Base-by-base conservation (phyloP, 495 filamentous ascomycete species). In the Penicillium coffeae region DNA sequence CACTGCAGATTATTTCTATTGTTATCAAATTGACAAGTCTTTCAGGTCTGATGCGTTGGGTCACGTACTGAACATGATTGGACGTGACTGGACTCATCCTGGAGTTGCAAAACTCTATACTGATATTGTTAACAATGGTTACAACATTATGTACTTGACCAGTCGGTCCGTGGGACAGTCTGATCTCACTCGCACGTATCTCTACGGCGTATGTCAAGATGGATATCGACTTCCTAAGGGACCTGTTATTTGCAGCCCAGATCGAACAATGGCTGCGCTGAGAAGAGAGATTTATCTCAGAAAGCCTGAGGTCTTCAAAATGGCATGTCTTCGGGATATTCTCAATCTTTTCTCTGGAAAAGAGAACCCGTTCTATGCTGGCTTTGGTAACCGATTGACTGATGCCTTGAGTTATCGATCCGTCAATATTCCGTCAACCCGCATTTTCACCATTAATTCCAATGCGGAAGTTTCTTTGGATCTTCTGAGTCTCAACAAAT, bases 381-480 rank as follows among this genome's bases (percentile, higher is more conserved):
- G 93, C 0, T 99, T 99, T 64, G 93, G 93, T 47, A 99, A 99
- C 64, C 83, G 92, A 36, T 77, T 99, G 48, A 99, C 93, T 3
- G 93, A 99, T 59, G 93, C 95, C 32, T 77, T 99, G 53, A 95
- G 89, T 52, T 99, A 99, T 59, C 86, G 93, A 39, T 89, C 87
- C 4, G 93, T 99, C 41, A 95, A 93, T 58, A 95, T 99, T 25
- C 91, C 93, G 6, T 85, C 86, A 8, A 89, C 85, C 18, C 78
- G 94, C 18, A 99, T 99, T 47, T 99, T 99, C 63, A 99, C 93
- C 7, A 99, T 99, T 77, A 99, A 99, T 69, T 92, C 88, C 39
- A 94, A 96, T 62, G 90, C 93, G 1, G 94, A 99, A 56, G 90
- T 99, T 15, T 89, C 85, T n/a, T 68, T 97, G 38, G 92, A 97